Evolutionary conservation across 495 filamentous ascomycete species (phyloP).

Genomic region (Aspergillus affinis): DNA sequence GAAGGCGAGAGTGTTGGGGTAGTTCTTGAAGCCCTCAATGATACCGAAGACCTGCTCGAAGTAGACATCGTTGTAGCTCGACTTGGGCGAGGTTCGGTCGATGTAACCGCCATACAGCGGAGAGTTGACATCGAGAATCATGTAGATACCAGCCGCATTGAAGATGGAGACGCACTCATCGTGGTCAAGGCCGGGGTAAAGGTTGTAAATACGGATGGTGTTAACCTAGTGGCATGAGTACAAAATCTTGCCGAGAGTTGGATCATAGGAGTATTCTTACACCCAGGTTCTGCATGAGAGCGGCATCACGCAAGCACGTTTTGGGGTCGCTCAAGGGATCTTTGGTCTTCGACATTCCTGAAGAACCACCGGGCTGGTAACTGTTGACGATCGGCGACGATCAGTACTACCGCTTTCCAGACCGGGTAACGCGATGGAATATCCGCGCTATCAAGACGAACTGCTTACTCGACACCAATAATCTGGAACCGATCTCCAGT

Average conservation of each 20-base stretch:
- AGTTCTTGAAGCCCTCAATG: constrained; percentile 92
- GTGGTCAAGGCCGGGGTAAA: constrained; percentile 81
- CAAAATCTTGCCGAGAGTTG: background rate
- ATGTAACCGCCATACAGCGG: constrained; percentile 77
- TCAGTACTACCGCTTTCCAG: constrained; percentile 20
- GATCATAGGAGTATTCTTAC: constrained; percentile 27
- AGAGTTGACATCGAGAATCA: constrained; percentile 83
- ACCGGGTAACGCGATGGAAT: constrained; percentile 19
- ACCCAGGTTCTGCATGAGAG: constrained; percentile 83
- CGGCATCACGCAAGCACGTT: constrained; percentile 85
- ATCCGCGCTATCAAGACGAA: constrained; percentile 10
- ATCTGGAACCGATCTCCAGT: constrained; percentile 83
- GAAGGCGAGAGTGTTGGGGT: constrained; percentile 88
- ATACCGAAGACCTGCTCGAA: constrained; percentile 82
- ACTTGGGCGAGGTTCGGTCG: constrained; percentile 63
- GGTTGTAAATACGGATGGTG: constrained; percentile 91
- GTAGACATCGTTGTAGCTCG: constrained; percentile 73
- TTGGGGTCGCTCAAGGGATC: constrained; percentile 78
- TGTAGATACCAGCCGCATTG: constrained; percentile 77
- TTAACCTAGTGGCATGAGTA: constrained; percentile 57
- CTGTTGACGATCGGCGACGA: constrained; percentile 31
- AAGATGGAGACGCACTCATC: constrained; percentile 89
- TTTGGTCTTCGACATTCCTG: constrained; percentile 66
- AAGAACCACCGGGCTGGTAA: constrained; percentile 88
- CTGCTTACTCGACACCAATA: constrained; percentile 75